Conservation (phyloP, 2,329 filamentous ascomycete species). For the Ceratocystiopsis brevicomis region DNA sequence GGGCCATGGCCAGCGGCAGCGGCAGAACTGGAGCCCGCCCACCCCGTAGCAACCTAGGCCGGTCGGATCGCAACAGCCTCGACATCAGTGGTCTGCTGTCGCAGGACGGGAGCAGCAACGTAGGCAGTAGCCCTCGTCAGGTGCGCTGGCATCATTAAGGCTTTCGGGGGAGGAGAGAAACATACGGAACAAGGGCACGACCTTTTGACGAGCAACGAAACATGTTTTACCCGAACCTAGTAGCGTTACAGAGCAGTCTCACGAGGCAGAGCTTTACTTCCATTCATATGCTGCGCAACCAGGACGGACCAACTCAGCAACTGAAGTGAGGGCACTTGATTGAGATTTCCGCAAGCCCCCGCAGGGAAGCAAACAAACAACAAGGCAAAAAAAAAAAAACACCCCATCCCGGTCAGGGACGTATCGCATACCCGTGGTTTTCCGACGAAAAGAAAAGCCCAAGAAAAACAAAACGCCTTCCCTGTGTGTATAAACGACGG, state of each 20-base stretch:
- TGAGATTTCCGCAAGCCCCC: background rate
- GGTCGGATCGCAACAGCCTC: conserved; percentile 28
- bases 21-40: conserved; percentile 9
- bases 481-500: too few relatives aligned
- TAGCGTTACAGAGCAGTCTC: too few relatives aligned
- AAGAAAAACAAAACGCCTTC: too few relatives aligned
- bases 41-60: conserved; percentile 20
- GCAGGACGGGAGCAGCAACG: conserved; percentile 36
- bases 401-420: too few relatives aligned
- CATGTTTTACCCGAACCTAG: too few relatives aligned
- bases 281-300: background rate
- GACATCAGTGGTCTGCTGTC: conserved; percentile 38
- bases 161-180: too few relatives aligned
- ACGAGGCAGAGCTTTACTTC: background rate
- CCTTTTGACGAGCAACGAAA: too few relatives aligned
- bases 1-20: background rate
- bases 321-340: background rate
- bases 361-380: background rate
- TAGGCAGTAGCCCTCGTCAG: conserved; percentile 36
- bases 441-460: too few relatives aligned
- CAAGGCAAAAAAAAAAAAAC: background rate
- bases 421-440: too few relatives aligned
- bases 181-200: background rate
- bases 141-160: conserved; percentile 15
- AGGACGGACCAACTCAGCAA: too few relatives aligned